These are phyloP conservation scores for Prunus salicina DNA, from an alignment of 306 rosid genomes.

Conservation along the genomic window DNA sequence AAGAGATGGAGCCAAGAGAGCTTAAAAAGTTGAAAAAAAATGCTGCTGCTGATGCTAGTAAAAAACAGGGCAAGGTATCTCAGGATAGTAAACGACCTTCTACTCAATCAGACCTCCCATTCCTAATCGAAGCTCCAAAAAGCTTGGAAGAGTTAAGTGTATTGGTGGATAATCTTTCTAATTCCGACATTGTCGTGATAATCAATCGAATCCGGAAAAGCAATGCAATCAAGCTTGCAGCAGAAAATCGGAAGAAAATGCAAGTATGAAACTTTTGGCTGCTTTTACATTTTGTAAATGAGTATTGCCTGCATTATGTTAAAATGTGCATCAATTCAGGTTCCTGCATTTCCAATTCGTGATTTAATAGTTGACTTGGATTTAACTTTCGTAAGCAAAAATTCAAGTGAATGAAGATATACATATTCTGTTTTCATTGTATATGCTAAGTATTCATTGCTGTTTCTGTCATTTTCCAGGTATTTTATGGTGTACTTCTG, in stretches of 20 bases:
- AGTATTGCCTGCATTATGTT: constrained; percentile 1
- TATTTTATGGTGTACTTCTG: constrained; percentile 81
- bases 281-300: constrained; percentile 9
- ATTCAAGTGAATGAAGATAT: neutral
- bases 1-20: constrained; percentile 19
- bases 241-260: constrained; percentile 85
- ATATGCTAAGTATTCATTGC: constrained; percentile 1
- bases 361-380: no score
- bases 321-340: neutral
- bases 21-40: constrained; percentile 22
- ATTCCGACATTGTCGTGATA: constrained; percentile 54
- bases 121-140: constrained; percentile 85
- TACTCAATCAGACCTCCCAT: constrained; percentile 60
- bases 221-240: constrained; percentile 79
- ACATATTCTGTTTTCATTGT: neutral
- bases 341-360: no score
- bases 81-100: constrained; percentile 36
- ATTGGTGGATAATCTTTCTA: constrained; percentile 51
- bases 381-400: neutral
- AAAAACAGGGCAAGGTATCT: constrained; percentile 36
- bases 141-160: constrained; percentile 63
- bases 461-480: constrained; percentile 48
- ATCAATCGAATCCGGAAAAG: constrained; percentile 78
- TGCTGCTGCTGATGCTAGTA: constrained; percentile 33
- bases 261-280: constrained; percentile 50